Percentiles rank a stretch among this genome's conserved stretches.
These are phyloP conservation scores for Aspergillus cristatus DNA, from an alignment of 495 filamentous ascomycete species.

Conservation along the genomic window DNA sequence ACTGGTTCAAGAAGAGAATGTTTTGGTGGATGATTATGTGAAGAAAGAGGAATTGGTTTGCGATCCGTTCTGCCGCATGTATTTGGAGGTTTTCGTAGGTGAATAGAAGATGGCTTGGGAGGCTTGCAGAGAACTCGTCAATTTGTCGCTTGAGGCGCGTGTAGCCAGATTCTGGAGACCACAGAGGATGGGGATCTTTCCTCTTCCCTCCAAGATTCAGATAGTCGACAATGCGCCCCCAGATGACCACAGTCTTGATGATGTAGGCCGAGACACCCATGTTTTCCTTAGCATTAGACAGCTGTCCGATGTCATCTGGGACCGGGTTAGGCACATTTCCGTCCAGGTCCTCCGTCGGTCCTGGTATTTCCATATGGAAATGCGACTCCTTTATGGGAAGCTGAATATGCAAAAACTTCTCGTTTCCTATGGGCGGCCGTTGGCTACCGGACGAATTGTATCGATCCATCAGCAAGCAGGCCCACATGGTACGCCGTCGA, in stretches of 20 bases:
- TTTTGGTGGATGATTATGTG: constrained; percentile 87
- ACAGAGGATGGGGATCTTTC: constrained; percentile 64
- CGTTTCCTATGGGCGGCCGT: constrained; percentile 82
- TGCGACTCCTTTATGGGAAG: constrained; percentile 84
- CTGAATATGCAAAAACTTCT: constrained; percentile 80
- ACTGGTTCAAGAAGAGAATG: constrained; percentile 81
- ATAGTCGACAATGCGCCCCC: constrained; percentile 85
- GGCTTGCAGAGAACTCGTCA: constrained; percentile 55
- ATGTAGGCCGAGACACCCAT: constrained; percentile 95
- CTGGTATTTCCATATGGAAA: constrained; percentile 85
- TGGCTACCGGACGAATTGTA: constrained; percentile 96
- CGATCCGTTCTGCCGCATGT: constrained; percentile 73
- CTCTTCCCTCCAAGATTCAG: constrained; percentile 87
- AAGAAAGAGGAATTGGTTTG: constrained; percentile 89
- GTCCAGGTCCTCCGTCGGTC: constrained; percentile 74
- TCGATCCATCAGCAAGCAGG: constrained; percentile 92
- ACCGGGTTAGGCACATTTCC: constrained; percentile 62
- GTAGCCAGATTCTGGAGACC: constrained; percentile 74
- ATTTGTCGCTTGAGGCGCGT: constrained; percentile 59
- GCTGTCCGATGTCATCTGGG: constrained; percentile 49
- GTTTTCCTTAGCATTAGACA: constrained; percentile 65
- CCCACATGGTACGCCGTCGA: constrained; percentile 91
- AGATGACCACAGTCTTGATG: constrained; percentile 75
- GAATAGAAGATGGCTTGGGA: constrained; percentile 65
- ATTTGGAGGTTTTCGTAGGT: constrained; percentile 73